Conservation (phyloP, 768 basidiomycete species). For the Lactifluus hygrophoroides region DNA sequence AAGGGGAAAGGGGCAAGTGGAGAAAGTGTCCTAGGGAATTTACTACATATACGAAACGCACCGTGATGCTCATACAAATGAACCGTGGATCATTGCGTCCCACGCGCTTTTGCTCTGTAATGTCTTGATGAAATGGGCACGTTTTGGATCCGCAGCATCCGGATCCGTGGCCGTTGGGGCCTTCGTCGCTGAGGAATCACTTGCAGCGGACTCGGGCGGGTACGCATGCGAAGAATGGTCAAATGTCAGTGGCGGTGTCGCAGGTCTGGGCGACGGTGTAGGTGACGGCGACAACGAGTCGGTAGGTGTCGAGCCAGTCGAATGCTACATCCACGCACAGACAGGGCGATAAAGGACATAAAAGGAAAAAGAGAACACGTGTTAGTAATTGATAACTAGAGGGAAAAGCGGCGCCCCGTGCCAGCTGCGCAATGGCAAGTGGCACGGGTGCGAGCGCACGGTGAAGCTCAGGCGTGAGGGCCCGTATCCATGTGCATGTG, state of each 20-base stretch:
- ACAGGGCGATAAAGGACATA: no score
- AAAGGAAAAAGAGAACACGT: constrained; percentile 1
- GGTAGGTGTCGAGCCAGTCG: constrained; percentile 5
- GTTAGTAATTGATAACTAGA: constrained; percentile 1
- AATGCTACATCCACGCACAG: constrained; percentile 3
- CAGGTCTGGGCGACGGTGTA: constrained; percentile 8
- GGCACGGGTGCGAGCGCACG: constrained; percentile 25
- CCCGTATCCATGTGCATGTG: constrained; percentile 22
- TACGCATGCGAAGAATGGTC: constrained; percentile 3
- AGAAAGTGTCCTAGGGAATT: background rate
- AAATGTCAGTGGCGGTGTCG: constrained; percentile 12
- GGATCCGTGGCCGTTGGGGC: background rate
- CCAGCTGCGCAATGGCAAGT: constrained; percentile 11
- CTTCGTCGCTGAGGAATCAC: background rate
- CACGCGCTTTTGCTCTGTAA: constrained; percentile 54
- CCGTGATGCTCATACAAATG: constrained; percentile 35
- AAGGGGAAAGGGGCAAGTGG: background rate
- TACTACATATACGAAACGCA: background rate
- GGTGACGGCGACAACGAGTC: constrained; percentile 11
- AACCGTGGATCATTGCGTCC: constrained; percentile 62
- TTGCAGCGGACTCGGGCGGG: background rate
- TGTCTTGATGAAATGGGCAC: constrained; percentile 46
- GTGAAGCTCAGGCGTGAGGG: constrained; percentile 32
- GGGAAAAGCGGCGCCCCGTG: constrained; percentile 10
- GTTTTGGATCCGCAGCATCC: constrained; percentile 26